A percentile compares a stretch with the other conserved stretches of the same genome.
These are phyloP conservation scores for Verruconis gallopava DNA, from an alignment of 2,329 filamentous ascomycete genomes.

Conservation along the genomic window DNA sequence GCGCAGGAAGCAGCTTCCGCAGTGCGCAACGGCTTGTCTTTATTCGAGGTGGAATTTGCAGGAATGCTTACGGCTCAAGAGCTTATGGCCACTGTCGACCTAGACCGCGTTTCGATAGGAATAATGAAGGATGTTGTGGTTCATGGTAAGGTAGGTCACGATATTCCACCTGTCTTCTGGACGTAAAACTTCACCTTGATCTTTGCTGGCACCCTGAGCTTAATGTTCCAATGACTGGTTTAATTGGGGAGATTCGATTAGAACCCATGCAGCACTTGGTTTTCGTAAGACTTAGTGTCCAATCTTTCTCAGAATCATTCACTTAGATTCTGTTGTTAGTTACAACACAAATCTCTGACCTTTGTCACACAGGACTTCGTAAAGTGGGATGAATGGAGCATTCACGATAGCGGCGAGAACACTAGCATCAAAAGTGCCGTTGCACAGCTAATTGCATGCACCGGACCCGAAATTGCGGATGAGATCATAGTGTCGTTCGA, in stretches of 20 bases:
- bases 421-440: slow-evolving; percentile 47
- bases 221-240: too few species aligned
- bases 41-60: slow-evolving; percentile 54
- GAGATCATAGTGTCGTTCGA: slow-evolving; percentile 33
- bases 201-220: too few species aligned
- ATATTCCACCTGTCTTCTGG: too few species aligned
- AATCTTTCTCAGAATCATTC: too few species aligned
- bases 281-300: too few species aligned
- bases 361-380: slow-evolving; percentile 38
- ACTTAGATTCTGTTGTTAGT: too few species aligned
- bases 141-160: slow-evolving; percentile 5
- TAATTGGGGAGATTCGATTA: too few species aligned
- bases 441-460: slow-evolving; percentile 52
- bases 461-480: slow-evolving; percentile 47
- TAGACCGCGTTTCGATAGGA: slow-evolving; percentile 40
- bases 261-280: too few species aligned
- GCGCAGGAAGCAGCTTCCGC: too few species aligned
- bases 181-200: background rate
- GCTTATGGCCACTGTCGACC: slow-evolving; percentile 38
- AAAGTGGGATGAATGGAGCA: slow-evolving; percentile 38
- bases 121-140: background rate
- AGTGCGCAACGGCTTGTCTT: slow-evolving; percentile 28
- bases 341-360: too few species aligned
- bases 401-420: background rate
- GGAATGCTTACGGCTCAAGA: slow-evolving; percentile 47